Percentiles rank a stretch among this genome's conserved stretches.
These are phyloP conservation scores for Bipolaris zeicola DNA, from an alignment of 2,329 filamentous ascomycete species.

Conservation along the genomic window DNA sequence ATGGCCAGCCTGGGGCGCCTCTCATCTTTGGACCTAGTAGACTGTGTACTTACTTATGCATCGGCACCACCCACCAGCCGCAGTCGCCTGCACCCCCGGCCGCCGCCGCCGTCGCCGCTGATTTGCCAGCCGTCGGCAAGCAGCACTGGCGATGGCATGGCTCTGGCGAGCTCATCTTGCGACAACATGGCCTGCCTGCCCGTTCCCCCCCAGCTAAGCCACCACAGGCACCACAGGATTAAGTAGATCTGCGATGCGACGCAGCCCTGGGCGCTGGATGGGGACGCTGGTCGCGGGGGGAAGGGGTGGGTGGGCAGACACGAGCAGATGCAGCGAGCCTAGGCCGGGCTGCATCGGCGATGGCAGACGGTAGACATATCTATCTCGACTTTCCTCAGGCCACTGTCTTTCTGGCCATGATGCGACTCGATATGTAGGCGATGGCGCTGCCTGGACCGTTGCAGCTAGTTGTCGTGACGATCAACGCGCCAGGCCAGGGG, in stretches of 20 bases:
- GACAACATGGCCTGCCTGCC: neutral
- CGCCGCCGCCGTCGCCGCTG: neutral
- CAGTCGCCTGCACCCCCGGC: neutral
- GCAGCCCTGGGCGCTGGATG: constrained; percentile 7
- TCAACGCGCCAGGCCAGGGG: constrained; percentile 10
- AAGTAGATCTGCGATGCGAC: constrained; percentile 21
- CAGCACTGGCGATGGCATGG: neutral
- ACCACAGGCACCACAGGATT: constrained; percentile 4
- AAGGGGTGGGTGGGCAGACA: neutral
- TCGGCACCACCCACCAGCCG: neutral
- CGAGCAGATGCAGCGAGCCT: constrained; percentile 1
- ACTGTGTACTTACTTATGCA: neutral
- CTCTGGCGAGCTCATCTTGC: neutral
- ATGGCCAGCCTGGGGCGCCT: neutral
- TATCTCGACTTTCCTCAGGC: neutral
- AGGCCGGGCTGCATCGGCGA: constrained; percentile 8
- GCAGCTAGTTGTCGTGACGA: neutral
- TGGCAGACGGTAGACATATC: neutral
- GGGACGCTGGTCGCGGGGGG: neutral
- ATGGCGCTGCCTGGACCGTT: neutral
- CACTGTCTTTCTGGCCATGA: neutral
- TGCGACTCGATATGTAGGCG: neutral
- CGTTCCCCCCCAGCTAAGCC: neutral
- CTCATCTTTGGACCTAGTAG: neutral
- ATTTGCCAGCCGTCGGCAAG: constrained; percentile 1